Base-by-base conservation (phyloP, 768 basidiomycete genomes). In the Pleurotus sapidus region DNA sequence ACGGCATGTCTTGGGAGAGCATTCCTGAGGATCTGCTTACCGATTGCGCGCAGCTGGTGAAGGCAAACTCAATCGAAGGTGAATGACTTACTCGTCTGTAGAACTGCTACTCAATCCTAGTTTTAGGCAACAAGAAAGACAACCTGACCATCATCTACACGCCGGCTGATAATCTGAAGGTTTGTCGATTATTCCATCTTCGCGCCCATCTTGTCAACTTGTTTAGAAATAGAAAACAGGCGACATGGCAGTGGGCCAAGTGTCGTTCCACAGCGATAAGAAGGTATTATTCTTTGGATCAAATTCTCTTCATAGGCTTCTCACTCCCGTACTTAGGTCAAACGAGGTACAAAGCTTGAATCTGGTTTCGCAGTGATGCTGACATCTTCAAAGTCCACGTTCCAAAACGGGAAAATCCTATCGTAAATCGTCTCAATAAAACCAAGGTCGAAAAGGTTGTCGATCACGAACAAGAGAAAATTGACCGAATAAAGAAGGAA, bases 1-100 rank as follows among this genome's bases (percentile, higher is more conserved):
- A 84, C 2, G 77, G 74, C n/a, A 89, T 95, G 79, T 70, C 77
- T 27, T 98, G 95, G 93, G 95, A 98, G 5, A 71, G 75, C n/a
- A 89, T 98, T 38, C 95, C 97, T 0, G 79, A 87, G 55, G 74
- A 81, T 1, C 73, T 98, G 5, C 74, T 98, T 17, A 76, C 75
- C 11, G 96, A 98, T 70, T 92, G 92, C 60, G 93, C 93, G 1
- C 97, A 98, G 68, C 79, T 99, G 1, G 96, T 98, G 30, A 99
- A 99, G 71, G 95, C 95, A 1, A 98, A 98, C 66, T 95, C 93
- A 9, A 98, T 98, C 56, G 93, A 97, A 77, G 95, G 95, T 90
- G 24, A 30, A 8, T 40, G 15, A 12, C n/a, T 11, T 8, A 11
- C 11, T 9, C 8, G 11, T 34, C 30, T 34, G 30, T 34, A 34